phyloP scores from a whole-genome alignment of 441 rosid species.

The Euphorbia schlechtendalii region DNA sequence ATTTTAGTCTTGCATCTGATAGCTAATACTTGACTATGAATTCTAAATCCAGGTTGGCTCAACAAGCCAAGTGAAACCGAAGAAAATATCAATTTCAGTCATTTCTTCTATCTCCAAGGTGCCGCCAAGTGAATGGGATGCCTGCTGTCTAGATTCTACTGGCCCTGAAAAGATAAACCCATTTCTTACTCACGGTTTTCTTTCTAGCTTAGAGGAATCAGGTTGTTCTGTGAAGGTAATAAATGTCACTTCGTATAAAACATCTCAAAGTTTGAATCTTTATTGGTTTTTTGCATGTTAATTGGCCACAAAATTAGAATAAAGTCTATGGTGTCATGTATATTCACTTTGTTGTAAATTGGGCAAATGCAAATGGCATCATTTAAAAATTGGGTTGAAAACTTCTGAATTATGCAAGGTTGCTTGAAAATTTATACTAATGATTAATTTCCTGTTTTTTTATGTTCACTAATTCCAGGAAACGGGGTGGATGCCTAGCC shows the following conservation, averaged over 20 bases:
- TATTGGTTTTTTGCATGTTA: background rate
- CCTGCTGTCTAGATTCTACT: slow-evolving; percentile 70
- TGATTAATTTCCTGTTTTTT: slow-evolving; percentile 1
- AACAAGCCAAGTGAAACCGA: slow-evolving; percentile 20
- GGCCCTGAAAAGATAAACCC: slow-evolving; percentile 66
- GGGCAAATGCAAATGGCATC: too few relatives aligned
- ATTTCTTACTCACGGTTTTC: slow-evolving; percentile 72
- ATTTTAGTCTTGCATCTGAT: background rate
- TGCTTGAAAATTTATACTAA: slow-evolving; percentile 9
- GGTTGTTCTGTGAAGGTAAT: slow-evolving; percentile 62
- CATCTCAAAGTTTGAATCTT: background rate
- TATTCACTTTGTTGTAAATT: too few relatives aligned
- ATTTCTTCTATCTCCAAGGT: slow-evolving; percentile 72
- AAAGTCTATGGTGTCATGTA: too few relatives aligned
- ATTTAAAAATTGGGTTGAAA: too few relatives aligned
- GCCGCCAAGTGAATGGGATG: slow-evolving; percentile 63
- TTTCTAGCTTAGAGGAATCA: slow-evolving; percentile 82
- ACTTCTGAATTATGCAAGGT: background rate
- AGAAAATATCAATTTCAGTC: slow-evolving; percentile 48
- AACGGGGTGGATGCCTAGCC: slow-evolving; percentile 89
- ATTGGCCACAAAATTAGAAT: slow-evolving; percentile 6
- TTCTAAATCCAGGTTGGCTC: slow-evolving; percentile 34
- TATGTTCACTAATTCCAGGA: slow-evolving; percentile 40
- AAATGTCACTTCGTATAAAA: background rate
- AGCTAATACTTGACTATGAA: slow-evolving; percentile 13